Evolutionary conservation across 768 basidiomycete genomes (phyloP), one percentile per base, ranked within the genome.

Genomic region (Russula griseocarnosa): DNA sequence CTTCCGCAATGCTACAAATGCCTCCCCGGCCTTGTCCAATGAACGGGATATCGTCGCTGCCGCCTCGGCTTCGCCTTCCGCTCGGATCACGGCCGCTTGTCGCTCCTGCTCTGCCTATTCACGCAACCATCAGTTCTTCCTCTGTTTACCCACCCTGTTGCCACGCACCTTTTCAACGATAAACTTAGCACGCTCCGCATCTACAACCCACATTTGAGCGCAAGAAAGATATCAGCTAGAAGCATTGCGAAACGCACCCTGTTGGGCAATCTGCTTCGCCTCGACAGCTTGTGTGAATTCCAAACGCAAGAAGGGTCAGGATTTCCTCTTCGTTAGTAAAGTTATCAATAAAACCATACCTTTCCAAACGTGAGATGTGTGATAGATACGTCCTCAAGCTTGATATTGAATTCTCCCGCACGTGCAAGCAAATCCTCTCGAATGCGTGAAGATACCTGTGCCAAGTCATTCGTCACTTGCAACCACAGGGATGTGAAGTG

Each of bases 221-320:
- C 18, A 30, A n/a, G n/a, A n/a, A 8, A 26, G 26, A 10, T n/a
- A 36, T 52, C 10, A 40, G 42, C 4, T 28, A 40, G 57, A 16
- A 22, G 30, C n/a, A 38, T 18, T 20, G 20, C 47, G 16, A 11
- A 53, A 28, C 78, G 54, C 69, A 92, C 92, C 92, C 83, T 99
- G 97, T 75, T 99, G 97, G 11, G 97, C 97, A 74, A 99, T 98
- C 76, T 98, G 97, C 76, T 99, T 99, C 46, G 96, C 96, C 77
- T 99, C 97, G 10, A 99, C 97, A n/a, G 97, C 97, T 86, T 90
- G 87, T 7, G 92, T 92, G 73, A 94, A 93, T 84, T 93, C 92
- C 91, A 92, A 66, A 49, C 3, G 34, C 22, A 52, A 55, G n/a
- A 46, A 53, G 22, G n/a, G 57, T 72, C 18, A 55, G 50, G 49